A percentile compares a stretch with the other conserved stretches of the same genome.
Evolutionary conservation across 768 basidiomycete species (phyloP).

Genomic region (Scleroderma bovista): DNA sequence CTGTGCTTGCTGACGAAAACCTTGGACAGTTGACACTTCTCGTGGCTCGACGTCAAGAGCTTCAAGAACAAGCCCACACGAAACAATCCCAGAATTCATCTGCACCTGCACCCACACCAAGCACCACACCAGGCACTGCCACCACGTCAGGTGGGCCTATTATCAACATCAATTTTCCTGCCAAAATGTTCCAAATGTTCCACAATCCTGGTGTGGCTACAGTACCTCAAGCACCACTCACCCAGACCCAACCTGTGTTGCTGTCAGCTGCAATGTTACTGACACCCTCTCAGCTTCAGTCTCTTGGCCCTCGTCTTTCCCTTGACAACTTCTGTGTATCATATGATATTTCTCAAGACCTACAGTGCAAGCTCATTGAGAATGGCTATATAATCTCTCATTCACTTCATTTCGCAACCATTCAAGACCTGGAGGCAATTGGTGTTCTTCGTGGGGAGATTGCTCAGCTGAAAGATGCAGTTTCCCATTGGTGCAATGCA

Average conservation of each 20-base stretch:
- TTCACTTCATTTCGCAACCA: not conserved
- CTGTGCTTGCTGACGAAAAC: not conserved
- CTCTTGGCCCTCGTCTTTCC: slow-evolving; percentile 7
- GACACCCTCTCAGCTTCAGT: not conserved
- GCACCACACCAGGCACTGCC: too few relatives aligned
- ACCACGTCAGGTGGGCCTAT: not conserved
- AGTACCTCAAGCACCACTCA: not conserved
- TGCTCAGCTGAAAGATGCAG: not conserved
- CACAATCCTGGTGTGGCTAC: not conserved
- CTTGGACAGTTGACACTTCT: not conserved
- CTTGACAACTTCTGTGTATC: slow-evolving; percentile 24
- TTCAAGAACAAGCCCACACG: not conserved
- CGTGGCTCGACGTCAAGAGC: not conserved
- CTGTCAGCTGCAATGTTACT: not conserved
- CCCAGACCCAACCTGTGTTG: not conserved
- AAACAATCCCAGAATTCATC: too few relatives aligned
- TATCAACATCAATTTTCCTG: not conserved
- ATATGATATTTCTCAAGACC: slow-evolving; percentile 9
- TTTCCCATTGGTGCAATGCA: not conserved
- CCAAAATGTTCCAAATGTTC: not conserved
- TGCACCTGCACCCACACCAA: too few relatives aligned
- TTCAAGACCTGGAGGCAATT: not conserved
- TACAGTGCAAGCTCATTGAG: not conserved
- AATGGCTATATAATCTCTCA: not conserved
- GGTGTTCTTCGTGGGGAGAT: not conserved